phyloP scores from a whole-genome alignment of 1,139 yeast genomes.

The Lodderomyces margitis region DNA sequence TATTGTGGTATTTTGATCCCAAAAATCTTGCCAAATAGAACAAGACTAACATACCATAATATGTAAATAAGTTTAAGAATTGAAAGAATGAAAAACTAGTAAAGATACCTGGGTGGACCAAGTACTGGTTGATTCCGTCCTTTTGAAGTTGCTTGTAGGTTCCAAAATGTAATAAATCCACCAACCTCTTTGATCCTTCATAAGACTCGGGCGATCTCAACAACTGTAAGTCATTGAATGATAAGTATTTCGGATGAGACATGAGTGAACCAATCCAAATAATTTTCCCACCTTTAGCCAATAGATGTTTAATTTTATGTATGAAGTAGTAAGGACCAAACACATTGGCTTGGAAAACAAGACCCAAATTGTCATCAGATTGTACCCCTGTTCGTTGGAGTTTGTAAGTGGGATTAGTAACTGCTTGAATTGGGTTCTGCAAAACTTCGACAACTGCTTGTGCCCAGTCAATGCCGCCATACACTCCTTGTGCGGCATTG shows the following conservation, averaged over 20 bases:
- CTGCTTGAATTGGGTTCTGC: constrained; percentile 69
- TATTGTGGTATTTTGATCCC: constrained; percentile 88
- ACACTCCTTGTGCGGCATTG: constrained; percentile 89
- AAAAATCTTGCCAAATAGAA: constrained; percentile 80
- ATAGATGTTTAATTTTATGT: constrained; percentile 54
- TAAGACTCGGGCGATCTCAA: constrained; percentile 65
- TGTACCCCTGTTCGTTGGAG: constrained; percentile 73
- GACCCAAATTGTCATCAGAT: constrained; percentile 73
- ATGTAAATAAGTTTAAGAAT: constrained; percentile 72
- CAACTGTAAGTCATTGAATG: constrained; percentile 73
- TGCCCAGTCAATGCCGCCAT: constrained; percentile 82
- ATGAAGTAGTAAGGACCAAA: constrained; percentile 89
- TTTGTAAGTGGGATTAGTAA: constrained; percentile 82
- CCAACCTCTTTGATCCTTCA: constrained; percentile 87
- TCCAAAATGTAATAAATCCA: constrained; percentile 79
- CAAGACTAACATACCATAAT: constrained; percentile 78
- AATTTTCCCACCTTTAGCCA: constrained; percentile 57
- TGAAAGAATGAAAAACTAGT: constrained; percentile 78
- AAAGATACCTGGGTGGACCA: constrained; percentile 94
- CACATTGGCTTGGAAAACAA: constrained; percentile 91
- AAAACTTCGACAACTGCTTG: constrained; percentile 69
- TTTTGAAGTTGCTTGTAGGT: constrained; percentile 51
- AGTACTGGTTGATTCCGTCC: constrained; percentile 62
- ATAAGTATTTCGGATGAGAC: constrained; percentile 68
- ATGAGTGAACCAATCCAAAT: constrained; percentile 86